Evolutionary conservation across 2,329 filamentous ascomycete species (phyloP).

Genomic region (Claviceps maximensis): DNA sequence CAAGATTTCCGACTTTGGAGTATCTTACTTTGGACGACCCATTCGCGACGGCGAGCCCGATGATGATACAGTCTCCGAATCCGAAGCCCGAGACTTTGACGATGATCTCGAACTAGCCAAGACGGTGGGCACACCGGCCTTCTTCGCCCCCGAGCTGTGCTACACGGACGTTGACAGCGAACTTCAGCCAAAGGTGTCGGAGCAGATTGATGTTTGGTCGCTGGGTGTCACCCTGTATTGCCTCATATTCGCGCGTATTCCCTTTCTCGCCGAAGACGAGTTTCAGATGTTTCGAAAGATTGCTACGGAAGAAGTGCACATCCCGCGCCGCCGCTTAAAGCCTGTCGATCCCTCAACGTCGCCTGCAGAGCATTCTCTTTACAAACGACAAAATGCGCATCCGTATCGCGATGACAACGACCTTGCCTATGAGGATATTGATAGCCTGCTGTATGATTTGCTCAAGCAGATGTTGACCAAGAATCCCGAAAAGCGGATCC

Average conservation of each 20-base stretch:
- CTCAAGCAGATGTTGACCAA: constrained; percentile 71
- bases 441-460: constrained; percentile 67
- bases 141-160: constrained; percentile 93
- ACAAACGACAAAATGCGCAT: constrained; percentile 43
- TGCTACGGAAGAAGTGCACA: constrained; percentile 82
- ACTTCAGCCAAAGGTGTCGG: constrained; percentile 67
- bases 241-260: constrained; percentile 84
- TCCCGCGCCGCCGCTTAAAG: constrained; percentile 69
- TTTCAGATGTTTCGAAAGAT: constrained; percentile 87
- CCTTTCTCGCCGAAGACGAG: constrained; percentile 83
- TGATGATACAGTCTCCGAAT: constrained; percentile 62
- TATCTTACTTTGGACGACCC: constrained; percentile 88
- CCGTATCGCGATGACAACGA: constrained; percentile 67
- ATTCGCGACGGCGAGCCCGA: constrained; percentile 71
- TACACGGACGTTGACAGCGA: constrained; percentile 63
- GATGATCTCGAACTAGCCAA: constrained; percentile 95
- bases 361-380: constrained; percentile 39
- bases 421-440: constrained; percentile 73
- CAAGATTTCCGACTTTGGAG: constrained; percentile 98
- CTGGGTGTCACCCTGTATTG: constrained; percentile 93
- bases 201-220: constrained; percentile 95
- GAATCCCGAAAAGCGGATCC: constrained; percentile 79
- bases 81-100: constrained; percentile 75
- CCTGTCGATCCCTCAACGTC: constrained; percentile 52
- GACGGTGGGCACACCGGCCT: constrained; percentile 92